Evolutionary conservation across 179 eudicot species (phyloP), one percentile per base, ranked within the genome.

Genomic region (Sideroxylon spinosum): DNA sequence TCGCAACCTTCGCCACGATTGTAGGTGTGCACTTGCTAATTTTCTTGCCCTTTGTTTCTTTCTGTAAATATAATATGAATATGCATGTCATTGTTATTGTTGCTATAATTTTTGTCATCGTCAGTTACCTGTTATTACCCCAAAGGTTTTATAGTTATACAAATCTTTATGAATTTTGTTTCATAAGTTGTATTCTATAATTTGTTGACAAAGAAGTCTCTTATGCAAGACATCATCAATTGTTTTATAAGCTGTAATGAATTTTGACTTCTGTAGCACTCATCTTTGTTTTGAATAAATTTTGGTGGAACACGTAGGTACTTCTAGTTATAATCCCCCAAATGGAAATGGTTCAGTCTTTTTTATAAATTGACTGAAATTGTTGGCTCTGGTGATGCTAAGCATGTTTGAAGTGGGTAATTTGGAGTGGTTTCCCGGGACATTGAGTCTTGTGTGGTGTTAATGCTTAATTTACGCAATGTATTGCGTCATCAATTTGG

Each of bases 1-100:
- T 73, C 90, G 98, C 76, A 92, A 94, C 81, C 98, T 94, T 75
- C 95, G 91, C 63, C 98, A 83, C 80, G 95, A 94, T 79, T 94
- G 98, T 86, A 85, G 94, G 98, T 94, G 62, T 81, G 80, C 32
- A 52, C 64, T 56, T 28, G 2, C n/a, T 74, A 25, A 7, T 65
- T 66, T 78, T 22, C 8, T 23, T 22, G 59, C 64, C 8, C 23
- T 0, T 26, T 62, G 46, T 37, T 29, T 79, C 22, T 17, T 63
- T 29, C 52, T 28, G 56, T 13, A 68, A 8, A 53, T 55, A 23
- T 56, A 20, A n/a, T 25, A 50, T 70, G 59, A 11, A 32, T 52
- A 4, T 53, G 7, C 19, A n/a, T 49, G 55, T 13, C 8, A 1
- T 52, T 49, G 7, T 17, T 3, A 16, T 9, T 19, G 7, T 37